Conservation (phyloP, 192 early-diverging fungal genomes). For the Backusella westeae region DNA sequence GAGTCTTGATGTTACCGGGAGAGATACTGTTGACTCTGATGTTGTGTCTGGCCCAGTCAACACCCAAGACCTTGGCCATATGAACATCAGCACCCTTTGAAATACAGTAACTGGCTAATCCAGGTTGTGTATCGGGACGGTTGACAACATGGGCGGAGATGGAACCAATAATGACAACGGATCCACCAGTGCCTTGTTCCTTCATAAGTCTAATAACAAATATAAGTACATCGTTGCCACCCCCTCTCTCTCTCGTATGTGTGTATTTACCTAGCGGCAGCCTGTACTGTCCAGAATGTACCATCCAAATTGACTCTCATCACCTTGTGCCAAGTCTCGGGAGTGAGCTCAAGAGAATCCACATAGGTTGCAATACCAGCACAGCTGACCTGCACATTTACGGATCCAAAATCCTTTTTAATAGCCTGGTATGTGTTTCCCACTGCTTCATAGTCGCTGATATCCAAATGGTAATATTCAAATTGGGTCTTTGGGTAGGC, state of each 20-base stretch:
- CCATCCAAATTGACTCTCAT: slow-evolving; percentile 26
- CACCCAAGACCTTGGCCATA: slow-evolving; percentile 37
- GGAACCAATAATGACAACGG: slow-evolving; percentile 32
- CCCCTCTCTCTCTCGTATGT: background rate
- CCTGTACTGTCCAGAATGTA: slow-evolving; percentile 25
- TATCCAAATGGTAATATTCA: slow-evolving; percentile 19
- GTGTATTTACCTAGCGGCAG: slow-evolving; percentile 18
- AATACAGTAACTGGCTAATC: slow-evolving; percentile 32
- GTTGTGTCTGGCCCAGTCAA: slow-evolving; percentile 31
- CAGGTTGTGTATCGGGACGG: slow-evolving; percentile 28
- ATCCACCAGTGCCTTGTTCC: slow-evolving; percentile 14
- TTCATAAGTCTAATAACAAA: background rate
- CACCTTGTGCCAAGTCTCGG: slow-evolving; percentile 21
- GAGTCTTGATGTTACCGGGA: slow-evolving; percentile 27
- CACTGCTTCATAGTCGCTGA: slow-evolving; percentile 11
- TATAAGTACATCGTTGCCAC: background rate
- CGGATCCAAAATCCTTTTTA: slow-evolving; percentile 13
- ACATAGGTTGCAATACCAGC: slow-evolving; percentile 21
- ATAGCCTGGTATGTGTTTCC: background rate
- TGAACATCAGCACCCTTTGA: slow-evolving; percentile 39
- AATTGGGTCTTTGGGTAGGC: background rate
- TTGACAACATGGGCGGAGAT: slow-evolving; percentile 34
- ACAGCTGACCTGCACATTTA: slow-evolving; percentile 22
- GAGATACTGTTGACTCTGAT: slow-evolving; percentile 33
- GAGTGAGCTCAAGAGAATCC: slow-evolving; percentile 7